Base-by-base conservation (phyloP, 176 grass and related monocot genomes). In the Cenchrus americanus region DNA sequence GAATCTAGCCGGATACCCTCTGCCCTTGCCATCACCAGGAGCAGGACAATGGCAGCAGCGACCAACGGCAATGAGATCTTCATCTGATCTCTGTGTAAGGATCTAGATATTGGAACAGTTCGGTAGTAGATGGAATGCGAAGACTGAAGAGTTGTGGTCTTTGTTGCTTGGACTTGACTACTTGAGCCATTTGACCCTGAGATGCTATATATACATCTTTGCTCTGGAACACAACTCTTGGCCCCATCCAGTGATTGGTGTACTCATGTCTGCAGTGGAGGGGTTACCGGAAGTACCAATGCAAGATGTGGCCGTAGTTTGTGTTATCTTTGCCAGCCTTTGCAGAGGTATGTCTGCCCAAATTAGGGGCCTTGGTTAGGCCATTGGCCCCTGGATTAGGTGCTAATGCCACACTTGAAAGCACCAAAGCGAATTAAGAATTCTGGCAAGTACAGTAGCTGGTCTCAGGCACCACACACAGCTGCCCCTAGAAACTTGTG, bases 1-100 rank as follows among this genome's bases (percentile, higher is more conserved):
- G 82, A 62, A 26, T 94, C 92, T 79, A 92, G 47, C 75, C 92
- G 81, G 50, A 94, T 92, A 60, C 92, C 77, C 68, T 90, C 75
- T 7, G 68, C 80, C 15, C 61, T 80, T 13, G 69, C 75, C 52
- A 43, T 63, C 74, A 70, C 49, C 61, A 90, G 75, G 18, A 90
- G 70, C 52, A 87, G 80, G 80, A 75, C 18, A 14, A 87, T 6
- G 61, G 59, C 43, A 13, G 62, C 10, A 4, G 46, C 69, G 21
- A 22, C 68, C 80, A 66, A 1, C 7, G 52, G 17, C 68, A 80
- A 27, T 46, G 77, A 77, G 1, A 11, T 63, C 62, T 83, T 87
- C 69, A 87, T 90, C n/a, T 63, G 46, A 43, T 65, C 14, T 77
- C 19, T 59, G 19, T 74, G 59, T 8, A 8, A 61, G 60, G 46